Evolutionary conservation across 495 filamentous ascomycete genomes (phyloP), one percentile per base, ranked within the genome.

Genomic region (Jackrogersella minutella): DNA sequence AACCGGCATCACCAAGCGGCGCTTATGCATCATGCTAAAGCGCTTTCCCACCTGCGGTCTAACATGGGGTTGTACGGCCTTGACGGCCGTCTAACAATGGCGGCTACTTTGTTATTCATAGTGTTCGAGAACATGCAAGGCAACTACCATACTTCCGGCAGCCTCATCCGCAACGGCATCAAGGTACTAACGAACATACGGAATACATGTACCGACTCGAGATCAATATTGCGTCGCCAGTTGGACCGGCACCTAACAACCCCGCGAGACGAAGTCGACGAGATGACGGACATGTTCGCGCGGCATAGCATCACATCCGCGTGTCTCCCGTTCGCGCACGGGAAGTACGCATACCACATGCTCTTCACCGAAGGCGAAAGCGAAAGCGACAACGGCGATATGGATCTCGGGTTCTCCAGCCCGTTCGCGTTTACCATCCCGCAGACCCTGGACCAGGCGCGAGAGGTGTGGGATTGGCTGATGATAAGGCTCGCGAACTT

Each of bases 61-160:
- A 70, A 64, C 7, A 66, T 73, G 5, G 30, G 58, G 24, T 24
- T 31, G 10, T 65, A 70, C 52, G 63, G 67, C 16, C 33, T 70
- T 24, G 67, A 70, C 36, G 49, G 54, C 5, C 66, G 66, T 37
- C 39, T 68, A 7, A 70, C 63, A 7, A 52, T 73, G 62, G 60
- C 61, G 10, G 70, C 67, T 1, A 73, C 70, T 4, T 58, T 73
- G 2, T 58, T 73, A 31, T 73, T 73, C 41, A 73, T 73, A 36
- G 63, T 69, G 3, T 73, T 73, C 24, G 70, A 73, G 63, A 67
- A 70, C 26, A 70, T 73, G 67, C 70, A 73, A 40, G 70, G 70
- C 34, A 73, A 73, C 60, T 67, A 70, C 33, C 70, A 64, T 28
- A 69, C 47, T 26, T 70, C 70, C 8, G 70, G 66, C 19, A 66